Conservation (phyloP, 2,329 filamentous ascomycete genomes). For the Aspergillus novofumigatus region DNA sequence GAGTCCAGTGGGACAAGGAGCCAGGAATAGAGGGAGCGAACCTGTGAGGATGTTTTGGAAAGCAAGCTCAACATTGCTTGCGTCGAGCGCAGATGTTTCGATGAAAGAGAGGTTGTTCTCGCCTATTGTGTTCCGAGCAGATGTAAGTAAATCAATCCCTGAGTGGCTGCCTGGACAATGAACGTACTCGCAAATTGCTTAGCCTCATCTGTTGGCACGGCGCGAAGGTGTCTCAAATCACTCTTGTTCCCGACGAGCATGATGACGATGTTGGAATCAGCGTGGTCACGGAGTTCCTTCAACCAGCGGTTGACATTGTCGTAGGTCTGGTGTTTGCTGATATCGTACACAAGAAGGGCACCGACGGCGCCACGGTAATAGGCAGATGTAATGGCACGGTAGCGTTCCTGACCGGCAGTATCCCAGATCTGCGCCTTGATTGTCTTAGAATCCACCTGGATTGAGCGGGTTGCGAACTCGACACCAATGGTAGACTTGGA, state of each 20-base stretch:
- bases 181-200: constrained; percentile 90
- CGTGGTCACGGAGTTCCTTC: constrained; percentile 96
- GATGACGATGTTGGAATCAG: constrained; percentile 98
- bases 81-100: constrained; percentile 96
- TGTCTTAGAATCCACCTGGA: constrained; percentile 98
- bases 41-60: constrained; percentile 99
- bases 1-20: constrained; percentile 8
- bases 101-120: constrained; percentile 99
- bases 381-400: constrained; percentile 97
- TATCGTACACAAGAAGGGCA: constrained; percentile 97
- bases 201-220: constrained; percentile 95
- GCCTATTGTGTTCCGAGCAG: constrained; percentile 53
- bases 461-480: constrained; percentile 97
- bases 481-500: constrained; percentile 99
- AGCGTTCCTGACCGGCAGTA: constrained; percentile 97
- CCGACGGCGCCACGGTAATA: constrained; percentile 98
- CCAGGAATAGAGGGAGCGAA: constrained; percentile 44
- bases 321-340: constrained; percentile 99
- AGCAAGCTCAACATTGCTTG: constrained; percentile 97
- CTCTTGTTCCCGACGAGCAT: constrained; percentile 99
- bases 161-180: neutral
- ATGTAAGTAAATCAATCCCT: neutral
- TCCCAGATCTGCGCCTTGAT: constrained; percentile 99
- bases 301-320: constrained; percentile 99
- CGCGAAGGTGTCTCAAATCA: constrained; percentile 97